These are phyloP conservation scores for Cystobasidium sp. DNA, from an alignment of 1,284 basidiomycete genomes.

Conservation along the genomic window DNA sequence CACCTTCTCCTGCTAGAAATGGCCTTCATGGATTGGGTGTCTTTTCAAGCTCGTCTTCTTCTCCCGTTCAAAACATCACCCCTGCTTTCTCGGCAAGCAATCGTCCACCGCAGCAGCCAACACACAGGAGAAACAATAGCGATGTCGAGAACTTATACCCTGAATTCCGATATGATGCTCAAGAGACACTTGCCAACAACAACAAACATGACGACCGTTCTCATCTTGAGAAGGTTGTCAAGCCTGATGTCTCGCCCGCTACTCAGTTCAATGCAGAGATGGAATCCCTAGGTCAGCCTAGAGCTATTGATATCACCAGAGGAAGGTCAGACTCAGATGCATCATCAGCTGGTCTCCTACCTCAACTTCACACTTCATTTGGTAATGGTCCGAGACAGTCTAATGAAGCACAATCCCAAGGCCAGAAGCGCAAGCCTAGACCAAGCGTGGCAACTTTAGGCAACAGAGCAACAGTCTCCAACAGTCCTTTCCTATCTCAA, in stretches of 20 bases:
- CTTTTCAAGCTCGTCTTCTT: constrained; percentile 17
- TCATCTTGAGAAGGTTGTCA: neutral
- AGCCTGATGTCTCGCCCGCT: constrained; percentile 28
- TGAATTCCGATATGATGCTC: neutral
- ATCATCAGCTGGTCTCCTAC: neutral
- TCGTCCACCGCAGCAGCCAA: neutral
- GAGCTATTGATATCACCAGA: constrained; percentile 31
- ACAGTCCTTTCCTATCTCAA: constrained; percentile 41
- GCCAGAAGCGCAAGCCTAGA: constrained; percentile 13
- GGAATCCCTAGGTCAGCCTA: constrained; percentile 27
- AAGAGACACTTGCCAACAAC: neutral
- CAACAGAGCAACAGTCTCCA: constrained; percentile 31
- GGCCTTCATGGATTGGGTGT: constrained; percentile 33
- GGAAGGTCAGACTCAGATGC: constrained; percentile 24
- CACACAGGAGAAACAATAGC: constrained; percentile 27
- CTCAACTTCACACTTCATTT: neutral
- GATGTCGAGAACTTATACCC: constrained; percentile 39
- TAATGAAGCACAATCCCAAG: neutral
- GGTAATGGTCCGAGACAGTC: neutral
- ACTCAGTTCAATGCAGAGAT: constrained; percentile 43
- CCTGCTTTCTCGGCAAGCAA: neutral
- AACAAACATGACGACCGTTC: neutral
- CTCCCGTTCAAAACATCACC: neutral
- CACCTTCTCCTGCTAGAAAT: constrained; percentile 24
- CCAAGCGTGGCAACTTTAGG: constrained; percentile 40